Base-by-base conservation (phyloP, 768 basidiomycete genomes). In the Mycena amicta region DNA sequence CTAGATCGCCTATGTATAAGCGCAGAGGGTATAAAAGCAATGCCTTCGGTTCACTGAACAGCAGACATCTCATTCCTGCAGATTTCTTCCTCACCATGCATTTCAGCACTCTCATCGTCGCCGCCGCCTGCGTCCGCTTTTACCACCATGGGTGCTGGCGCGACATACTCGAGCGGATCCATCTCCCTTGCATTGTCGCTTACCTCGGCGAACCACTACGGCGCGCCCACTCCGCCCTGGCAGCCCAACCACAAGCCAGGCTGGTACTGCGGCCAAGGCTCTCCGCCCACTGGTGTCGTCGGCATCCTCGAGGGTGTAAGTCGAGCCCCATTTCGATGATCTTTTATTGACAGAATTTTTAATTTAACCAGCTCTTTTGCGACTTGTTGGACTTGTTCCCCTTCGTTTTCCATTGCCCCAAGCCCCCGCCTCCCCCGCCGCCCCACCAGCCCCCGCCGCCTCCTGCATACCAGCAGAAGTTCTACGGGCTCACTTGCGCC, bases 341-440 rank as follows among this genome's bases (percentile, higher is more conserved):
- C n/a, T n/a, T n/a, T n/a, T n/a, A n/a, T n/a, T n/a, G n/a, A n/a
- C n/a, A n/a, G n/a, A n/a, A n/a, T n/a, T n/a, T n/a, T n/a, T n/a
- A n/a, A n/a, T n/a, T n/a, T n/a, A n/a, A 51, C n/a, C 55, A 78
- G 78, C 49, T 74, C 55, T 63, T 79, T 50, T 80, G 79, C 72
- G 61, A 68, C 13, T 62, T 77, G 53, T 65, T 80, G 46, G 56
- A 72, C 8, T 62, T 71, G 50, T 72, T 76, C 65, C 75, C 73
- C 5, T 58, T 70, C 59, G 67, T 59, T 16, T 67, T 79, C 30
- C 77, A 77, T 18, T 78, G 77, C 68, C 77, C 75, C 5, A 51
- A 50, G 31, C 64, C 57, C 28, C 68, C 66, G 8, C 66, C 33
- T 55, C 60, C 63, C 22, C 51, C 68, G 22, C 28, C 60, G 50